Evolutionary conservation across 108 stramenopile genomes (phyloP), one percentile per base, ranked within the genome.

Genomic region (Discostella stelligeroides): DNA sequence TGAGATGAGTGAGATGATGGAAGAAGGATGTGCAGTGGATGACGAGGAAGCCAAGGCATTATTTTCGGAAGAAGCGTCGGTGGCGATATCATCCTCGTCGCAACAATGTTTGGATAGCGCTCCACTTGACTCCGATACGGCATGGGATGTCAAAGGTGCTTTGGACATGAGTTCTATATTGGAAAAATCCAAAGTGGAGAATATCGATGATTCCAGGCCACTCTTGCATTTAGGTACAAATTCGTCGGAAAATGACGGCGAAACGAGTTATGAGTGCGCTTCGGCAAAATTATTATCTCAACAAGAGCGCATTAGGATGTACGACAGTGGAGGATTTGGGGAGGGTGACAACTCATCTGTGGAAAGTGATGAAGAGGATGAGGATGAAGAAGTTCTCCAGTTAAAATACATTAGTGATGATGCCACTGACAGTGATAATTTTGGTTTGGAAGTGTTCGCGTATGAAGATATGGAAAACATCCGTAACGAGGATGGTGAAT

Each of bases 261-360:
- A n/a, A 47, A 17, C 38, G 8, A 7, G 38, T n/a, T 18, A 15
- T 0, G 38, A 49, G 11, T 39, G 24, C 18, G 38, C 27, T 53
- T 50, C 65, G 37, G 60, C 73, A 17, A 79, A 67, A 25, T 70
- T 79, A 27, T 15, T 67, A 60, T 61, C 53, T 18, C 77, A 79
- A 41, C 51, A 64, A 13, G 70, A 72, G 30, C 77, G 77, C 38
- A 56, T 79, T 29, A 42, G 29, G 17, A 62, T 79, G 48, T 79
- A 79, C 30, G 72, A 56, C 9, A 49, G 57, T 25, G 38, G 41
- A 40, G 66, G 70, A 11, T 79, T 72, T 60, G 77, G 77, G 42
- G 54, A 55, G 15, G 77, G 77, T 25, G 77, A 79, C 2, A 70
- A 79, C 66, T 79, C 77, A 6, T 79, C 77, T 34, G 77, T 67